Conservation (phyloP, 23 red algal genomes). For the Gracilaria gracilis region DNA sequence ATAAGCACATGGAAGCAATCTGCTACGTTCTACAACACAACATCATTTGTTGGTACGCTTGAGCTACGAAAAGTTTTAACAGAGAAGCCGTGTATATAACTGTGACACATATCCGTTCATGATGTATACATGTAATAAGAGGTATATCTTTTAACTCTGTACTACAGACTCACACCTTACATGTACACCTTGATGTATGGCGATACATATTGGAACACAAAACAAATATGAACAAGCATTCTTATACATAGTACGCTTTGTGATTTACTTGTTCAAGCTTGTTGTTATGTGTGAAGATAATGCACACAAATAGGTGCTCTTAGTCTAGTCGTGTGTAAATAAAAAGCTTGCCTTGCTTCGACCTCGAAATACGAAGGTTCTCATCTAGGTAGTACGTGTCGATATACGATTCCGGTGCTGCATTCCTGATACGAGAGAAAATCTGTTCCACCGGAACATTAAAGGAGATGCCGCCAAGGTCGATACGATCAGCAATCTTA, state of each 20-base stretch:
- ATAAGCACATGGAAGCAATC: not conserved
- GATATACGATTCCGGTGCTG: constrained; percentile 74
- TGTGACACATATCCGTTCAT: not conserved
- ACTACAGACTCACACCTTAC: not conserved
- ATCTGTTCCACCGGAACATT: constrained; percentile 91
- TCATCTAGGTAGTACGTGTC: constrained; percentile 95
- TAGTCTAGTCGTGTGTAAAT: constrained; percentile 73
- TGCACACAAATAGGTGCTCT: not conserved
- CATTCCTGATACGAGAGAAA: constrained; percentile 55
- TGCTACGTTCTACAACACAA: not conserved
- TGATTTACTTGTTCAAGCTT: not conserved
- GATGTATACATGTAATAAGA: too few relatives aligned
- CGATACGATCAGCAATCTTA: constrained; percentile 74
- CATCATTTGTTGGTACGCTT: not conserved
- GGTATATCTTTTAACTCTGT: not conserved
- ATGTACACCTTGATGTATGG: not conserved
- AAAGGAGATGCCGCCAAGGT: constrained; percentile 86
- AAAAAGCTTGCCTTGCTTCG: constrained; percentile 76
- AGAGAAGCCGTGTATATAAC: too few relatives aligned
- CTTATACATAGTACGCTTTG: not conserved
- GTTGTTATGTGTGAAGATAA: not conserved
- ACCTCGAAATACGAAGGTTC: constrained; percentile 76
- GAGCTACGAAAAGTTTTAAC: not conserved
- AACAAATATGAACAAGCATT: not conserved
- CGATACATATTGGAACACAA: not conserved